A percentile compares a stretch with the other conserved stretches of the same genome.
Conservation (phyloP, 73 alveolate species). For the Paramecium pentaurelia region DNA sequence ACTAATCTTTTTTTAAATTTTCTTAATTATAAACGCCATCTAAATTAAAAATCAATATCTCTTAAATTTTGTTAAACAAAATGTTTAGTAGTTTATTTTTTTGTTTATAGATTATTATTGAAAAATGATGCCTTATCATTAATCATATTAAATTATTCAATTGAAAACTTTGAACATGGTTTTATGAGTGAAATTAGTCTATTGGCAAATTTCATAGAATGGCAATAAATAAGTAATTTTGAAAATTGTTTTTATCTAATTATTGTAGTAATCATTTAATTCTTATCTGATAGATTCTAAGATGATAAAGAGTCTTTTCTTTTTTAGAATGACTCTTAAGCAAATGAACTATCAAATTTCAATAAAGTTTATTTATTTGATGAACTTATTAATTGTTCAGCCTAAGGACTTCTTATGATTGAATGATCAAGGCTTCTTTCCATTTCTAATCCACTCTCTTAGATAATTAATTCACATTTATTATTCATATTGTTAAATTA, state of each 20-base stretch:
- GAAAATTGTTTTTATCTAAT: neutral
- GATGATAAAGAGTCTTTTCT: neutral
- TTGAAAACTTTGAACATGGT: neutral
- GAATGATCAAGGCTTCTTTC: slow-evolving; percentile 4
- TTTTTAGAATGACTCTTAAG: neutral
- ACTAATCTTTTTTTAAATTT: neutral
- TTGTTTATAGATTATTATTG: neutral
- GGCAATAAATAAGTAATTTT: neutral
- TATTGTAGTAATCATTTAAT: neutral
- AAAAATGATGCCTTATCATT: neutral
- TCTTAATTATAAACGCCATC: neutral
- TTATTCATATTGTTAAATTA: neutral
- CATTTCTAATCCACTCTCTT: neutral
- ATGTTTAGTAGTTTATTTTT: neutral
- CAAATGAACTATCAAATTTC: slow-evolving; percentile 7
- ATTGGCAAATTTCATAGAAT: slow-evolving; percentile 14
- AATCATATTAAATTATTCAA: slow-evolving; percentile 1
- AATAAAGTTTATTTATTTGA: slow-evolving; percentile 5
- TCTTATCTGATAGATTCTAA: neutral
- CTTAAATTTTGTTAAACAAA: neutral
- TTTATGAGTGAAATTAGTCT: neutral
- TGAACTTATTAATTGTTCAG: neutral
- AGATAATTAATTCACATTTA: neutral
- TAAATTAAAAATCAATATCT: neutral
- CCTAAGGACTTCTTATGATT: neutral